Base-by-base conservation (phyloP, 805 yeast genomes). In the Candida insectalens region DNA sequence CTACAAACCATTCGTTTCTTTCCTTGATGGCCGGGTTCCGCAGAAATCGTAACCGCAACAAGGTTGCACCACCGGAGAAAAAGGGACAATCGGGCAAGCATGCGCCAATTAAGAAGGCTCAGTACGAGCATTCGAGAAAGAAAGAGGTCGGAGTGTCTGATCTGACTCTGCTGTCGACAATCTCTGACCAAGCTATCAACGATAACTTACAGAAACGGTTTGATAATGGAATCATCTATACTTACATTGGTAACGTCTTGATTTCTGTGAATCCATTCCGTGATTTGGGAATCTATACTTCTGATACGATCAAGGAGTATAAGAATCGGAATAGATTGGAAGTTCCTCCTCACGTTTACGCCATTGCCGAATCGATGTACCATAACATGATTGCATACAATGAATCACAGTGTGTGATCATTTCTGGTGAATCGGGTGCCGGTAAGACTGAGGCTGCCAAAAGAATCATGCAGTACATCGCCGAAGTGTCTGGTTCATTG, bases 111-210 rank as follows among this genome's bases (percentile, higher is more conserved):
- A 76, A 83, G 52, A 89, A 89, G 64, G 96, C 96, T 10, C 81
- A 85, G 32, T 92, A 87, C 54, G 97, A 92, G 47, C 59, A 80
- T 22, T 63, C 76, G 35, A 87, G 87, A 62, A 84, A 84, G 69
- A 84, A 87, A 56, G 97, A 92, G 59, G 97, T 92, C n/a, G 99
- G 99, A 34, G 96, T 92, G 6, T 80, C 94, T 28, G 99, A 92
- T 59, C 66, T 92, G 50, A 92, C 99, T 1, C 62, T 92, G 34
- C 67, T 92, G 40, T 79, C 94, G 19, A 82, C 80, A 40, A 89
- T 92, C 49, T 70, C 92, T 29, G 96, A 92, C 55, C 94, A 85
- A 38, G 70, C 95, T 27, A 92, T 92, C 63, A 85, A 87, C 52
- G 95, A 88, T 14, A 92, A 92, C 57, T 64, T 92, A 44, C 74